Conservation (phyloP, 257 asterid species). For the Ilex aquifolium region DNA sequence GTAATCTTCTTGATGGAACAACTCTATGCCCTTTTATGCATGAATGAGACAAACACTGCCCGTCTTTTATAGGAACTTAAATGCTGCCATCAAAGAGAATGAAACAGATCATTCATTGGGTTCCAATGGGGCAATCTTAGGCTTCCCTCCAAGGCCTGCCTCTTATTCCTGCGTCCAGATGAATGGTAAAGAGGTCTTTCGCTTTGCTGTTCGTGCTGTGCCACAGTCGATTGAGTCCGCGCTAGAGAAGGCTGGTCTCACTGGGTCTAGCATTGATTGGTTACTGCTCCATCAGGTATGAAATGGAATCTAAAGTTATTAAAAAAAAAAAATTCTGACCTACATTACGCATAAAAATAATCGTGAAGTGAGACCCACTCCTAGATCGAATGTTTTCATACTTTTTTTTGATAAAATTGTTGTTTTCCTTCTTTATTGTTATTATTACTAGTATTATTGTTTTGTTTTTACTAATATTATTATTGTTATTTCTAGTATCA, state of each 20-base stretch:
- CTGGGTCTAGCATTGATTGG: slow-evolving; percentile 77
- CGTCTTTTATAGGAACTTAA: slow-evolving; percentile 46
- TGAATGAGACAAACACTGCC: not conserved
- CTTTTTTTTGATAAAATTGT: no score
- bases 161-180: slow-evolving; percentile 80
- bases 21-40: slow-evolving; percentile 2
- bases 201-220: slow-evolving; percentile 85
- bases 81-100: slow-evolving; percentile 50
- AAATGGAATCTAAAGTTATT: no score
- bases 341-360: no score
- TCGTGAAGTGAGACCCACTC: no score
- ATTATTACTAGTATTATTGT: no score
- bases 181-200: slow-evolving; percentile 99
- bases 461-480: no score
- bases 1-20: not conserved
- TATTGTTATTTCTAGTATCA: no score
- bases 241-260: slow-evolving; percentile 72
- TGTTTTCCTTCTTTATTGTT: no score
- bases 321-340: no score
- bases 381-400: no score
- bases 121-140: slow-evolving; percentile 62
- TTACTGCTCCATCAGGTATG: slow-evolving; percentile 95
- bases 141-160: slow-evolving; percentile 49
- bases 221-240: slow-evolving; percentile 88
- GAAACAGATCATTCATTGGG: slow-evolving; percentile 39